These are phyloP conservation scores for Inga laurina DNA, from an alignment of 306 rosid genomes.

Conservation along the genomic window DNA sequence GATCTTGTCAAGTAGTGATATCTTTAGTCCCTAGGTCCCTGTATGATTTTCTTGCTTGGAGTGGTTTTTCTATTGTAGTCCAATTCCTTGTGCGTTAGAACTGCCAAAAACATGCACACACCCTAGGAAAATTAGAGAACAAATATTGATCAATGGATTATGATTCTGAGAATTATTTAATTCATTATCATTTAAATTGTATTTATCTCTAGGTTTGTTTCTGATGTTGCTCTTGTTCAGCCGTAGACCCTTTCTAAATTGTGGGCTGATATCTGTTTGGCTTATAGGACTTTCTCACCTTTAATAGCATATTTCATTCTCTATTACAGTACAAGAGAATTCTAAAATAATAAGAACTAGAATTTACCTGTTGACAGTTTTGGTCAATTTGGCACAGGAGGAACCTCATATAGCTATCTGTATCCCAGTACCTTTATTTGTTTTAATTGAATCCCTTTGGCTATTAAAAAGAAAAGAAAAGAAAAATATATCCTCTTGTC, in stretches of 20 bases:
- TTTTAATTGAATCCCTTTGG: background rate
- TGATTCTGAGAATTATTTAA: background rate
- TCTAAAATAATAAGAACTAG: background rate
- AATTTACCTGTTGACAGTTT: background rate
- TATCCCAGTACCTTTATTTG: background rate
- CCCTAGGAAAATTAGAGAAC: background rate
- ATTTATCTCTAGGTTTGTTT: background rate
- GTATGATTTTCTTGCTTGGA: background rate
- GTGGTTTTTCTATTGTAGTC: background rate
- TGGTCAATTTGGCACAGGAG: background rate
- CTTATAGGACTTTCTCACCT: background rate
- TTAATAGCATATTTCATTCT: background rate
- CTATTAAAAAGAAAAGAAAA: background rate
- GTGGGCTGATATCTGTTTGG: background rate
- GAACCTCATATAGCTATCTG: background rate
- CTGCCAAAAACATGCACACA: background rate
- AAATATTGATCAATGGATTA: background rate
- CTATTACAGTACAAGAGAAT: background rate
- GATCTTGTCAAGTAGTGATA: background rate
- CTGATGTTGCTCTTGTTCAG: background rate
- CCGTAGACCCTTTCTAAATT: background rate
- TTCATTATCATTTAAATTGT: background rate
- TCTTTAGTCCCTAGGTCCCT: background rate
- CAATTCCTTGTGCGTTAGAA: background rate
- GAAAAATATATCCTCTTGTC: background rate